phyloP scores from a whole-genome alignment of 1,284 basidiomycete genomes.

The Spongispora temasekensis region DNA sequence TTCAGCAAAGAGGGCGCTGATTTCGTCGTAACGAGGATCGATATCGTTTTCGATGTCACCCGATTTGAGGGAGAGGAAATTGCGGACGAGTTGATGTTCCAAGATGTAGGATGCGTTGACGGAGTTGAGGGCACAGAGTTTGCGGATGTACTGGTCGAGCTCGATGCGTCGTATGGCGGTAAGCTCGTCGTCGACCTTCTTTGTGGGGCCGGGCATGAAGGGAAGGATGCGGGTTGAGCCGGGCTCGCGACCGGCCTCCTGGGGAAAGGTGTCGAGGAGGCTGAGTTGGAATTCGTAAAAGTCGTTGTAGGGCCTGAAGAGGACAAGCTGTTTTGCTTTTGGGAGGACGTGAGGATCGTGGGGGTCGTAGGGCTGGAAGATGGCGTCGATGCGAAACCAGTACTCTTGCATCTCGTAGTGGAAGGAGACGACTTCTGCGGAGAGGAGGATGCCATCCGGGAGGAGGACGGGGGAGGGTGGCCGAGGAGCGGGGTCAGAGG shows the following conservation, averaged over 20 bases:
- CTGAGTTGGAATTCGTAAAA: slow-evolving; percentile 98
- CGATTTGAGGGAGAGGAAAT: slow-evolving; percentile 85
- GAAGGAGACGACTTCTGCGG: slow-evolving; percentile 93
- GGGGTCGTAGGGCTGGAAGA: slow-evolving; percentile 79
- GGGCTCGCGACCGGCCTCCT: slow-evolving; percentile 81
- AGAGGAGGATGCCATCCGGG: slow-evolving; percentile 82
- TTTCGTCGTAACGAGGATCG: slow-evolving; percentile 56
- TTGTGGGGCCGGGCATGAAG: slow-evolving; percentile 93
- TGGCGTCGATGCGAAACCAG: slow-evolving; percentile 94
- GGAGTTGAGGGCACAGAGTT: slow-evolving; percentile 69
- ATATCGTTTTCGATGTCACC: slow-evolving; percentile 82
- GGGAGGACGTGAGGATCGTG: slow-evolving; percentile 55
- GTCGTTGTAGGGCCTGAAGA: slow-evolving; percentile 96
- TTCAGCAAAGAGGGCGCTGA: slow-evolving; percentile 53
- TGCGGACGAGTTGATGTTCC: slow-evolving; percentile 78
- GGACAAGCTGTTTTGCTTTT: slow-evolving; percentile 78
- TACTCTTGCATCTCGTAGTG: slow-evolving; percentile 96
- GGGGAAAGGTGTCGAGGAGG: slow-evolving; percentile 83
- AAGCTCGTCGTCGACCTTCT: slow-evolving; percentile 83
- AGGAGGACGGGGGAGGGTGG: slow-evolving; percentile 48
- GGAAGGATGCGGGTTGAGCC: slow-evolving; percentile 78
- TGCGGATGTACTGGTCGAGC: slow-evolving; percentile 86
- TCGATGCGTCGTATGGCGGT: slow-evolving; percentile 83
- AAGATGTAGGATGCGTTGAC: slow-evolving; percentile 80
- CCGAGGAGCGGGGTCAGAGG: slow-evolving; percentile 13